Percentiles rank a stretch among this genome's conserved stretches.
phyloP scores from a whole-genome alignment of 1,284 basidiomycete genomes.

The Coniferiporia sulphurascens region DNA sequence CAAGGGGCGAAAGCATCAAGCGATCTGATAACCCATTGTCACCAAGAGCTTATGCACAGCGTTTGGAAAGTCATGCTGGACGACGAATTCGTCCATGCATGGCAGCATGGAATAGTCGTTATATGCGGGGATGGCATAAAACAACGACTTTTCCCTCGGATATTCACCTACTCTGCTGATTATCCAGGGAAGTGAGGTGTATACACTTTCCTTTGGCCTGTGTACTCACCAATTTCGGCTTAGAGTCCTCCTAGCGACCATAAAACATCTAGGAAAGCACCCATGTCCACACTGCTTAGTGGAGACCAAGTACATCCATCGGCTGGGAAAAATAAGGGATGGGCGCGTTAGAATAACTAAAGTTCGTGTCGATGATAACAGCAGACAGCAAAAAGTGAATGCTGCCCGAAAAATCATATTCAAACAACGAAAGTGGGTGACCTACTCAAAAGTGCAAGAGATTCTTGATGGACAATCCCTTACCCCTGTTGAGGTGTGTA shows the following conservation, averaged over 20 bases:
- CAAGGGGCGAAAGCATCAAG: conserved; percentile 16
- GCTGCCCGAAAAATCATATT: conserved; percentile 20
- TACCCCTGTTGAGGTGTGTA: conserved; percentile 20
- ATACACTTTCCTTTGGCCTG: no score
- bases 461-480: conserved; percentile 19
- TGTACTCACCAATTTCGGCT: background rate
- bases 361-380: conserved; percentile 2
- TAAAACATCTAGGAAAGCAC: conserved; percentile 24
- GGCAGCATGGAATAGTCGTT: conserved; percentile 28
- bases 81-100: conserved; percentile 30
- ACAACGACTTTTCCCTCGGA: conserved; percentile 23
- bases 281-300: conserved; percentile 28
- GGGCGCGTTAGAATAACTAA: background rate
- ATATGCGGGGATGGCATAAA: conserved; percentile 27
- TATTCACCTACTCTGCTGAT: conserved; percentile 32
- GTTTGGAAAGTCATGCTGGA: conserved; percentile 28
- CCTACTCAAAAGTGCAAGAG: conserved; percentile 12
- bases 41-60: conserved; percentile 30
- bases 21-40: conserved; percentile 25
- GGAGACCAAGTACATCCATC: conserved; percentile 20
- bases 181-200: conserved; percentile 33
- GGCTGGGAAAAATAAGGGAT: conserved; percentile 13
- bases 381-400: background rate
- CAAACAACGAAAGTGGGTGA: conserved; percentile 16
- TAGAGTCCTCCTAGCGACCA: conserved; percentile 27